A percentile compares a stretch with the other conserved stretches of the same genome.
Conservation (phyloP, 2,329 filamentous ascomycete genomes). For the Zymoseptoria passerinii region DNA sequence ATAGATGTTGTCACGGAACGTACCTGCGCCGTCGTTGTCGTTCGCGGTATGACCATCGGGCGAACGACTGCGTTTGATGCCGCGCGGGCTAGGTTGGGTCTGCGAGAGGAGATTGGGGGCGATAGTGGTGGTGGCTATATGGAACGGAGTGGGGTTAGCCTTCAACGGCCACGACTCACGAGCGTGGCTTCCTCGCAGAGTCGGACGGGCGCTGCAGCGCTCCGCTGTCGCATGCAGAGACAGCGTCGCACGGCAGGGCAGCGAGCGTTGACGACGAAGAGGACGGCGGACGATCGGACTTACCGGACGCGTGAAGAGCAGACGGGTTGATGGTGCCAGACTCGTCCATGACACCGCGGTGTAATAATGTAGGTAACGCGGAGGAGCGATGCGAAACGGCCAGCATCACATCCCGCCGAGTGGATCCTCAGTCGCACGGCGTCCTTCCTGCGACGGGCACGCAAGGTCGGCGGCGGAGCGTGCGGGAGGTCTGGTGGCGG, state of each 20-base stretch:
- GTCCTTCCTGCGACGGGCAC: conserved; percentile 15
- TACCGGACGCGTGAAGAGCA: conserved; percentile 73
- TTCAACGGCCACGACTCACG: conserved; percentile 2
- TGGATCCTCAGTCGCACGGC: conserved; percentile 3
- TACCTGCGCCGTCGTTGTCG: conserved; percentile 51
- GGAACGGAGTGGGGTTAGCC: conserved; percentile 30
- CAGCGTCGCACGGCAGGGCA: conserved; percentile 14
- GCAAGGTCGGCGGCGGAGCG: conserved; percentile 14
- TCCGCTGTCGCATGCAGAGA: conserved; percentile 8
- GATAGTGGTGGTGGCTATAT: conserved; percentile 34
- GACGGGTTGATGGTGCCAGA: conserved; percentile 84
- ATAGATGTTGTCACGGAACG: conserved; percentile 45
- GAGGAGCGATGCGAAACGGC: conserved; percentile 28
- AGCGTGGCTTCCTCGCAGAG: background rate
- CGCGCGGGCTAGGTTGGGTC: conserved; percentile 52
- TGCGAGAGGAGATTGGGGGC: conserved; percentile 34
- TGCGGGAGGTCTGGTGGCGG: conserved; percentile 23
- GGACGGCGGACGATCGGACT: conserved; percentile 7
- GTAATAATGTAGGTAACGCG: conserved; percentile 22
- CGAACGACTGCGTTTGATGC: conserved; percentile 72
- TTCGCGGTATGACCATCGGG: conserved; percentile 49
- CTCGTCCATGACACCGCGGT: conserved; percentile 49
- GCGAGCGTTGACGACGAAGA: background rate
- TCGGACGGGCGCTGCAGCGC: background rate
- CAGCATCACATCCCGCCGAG: conserved; percentile 31